Base-by-base conservation (phyloP, 2,329 filamentous ascomycete species). In the Aspergillus vadensis region DNA sequence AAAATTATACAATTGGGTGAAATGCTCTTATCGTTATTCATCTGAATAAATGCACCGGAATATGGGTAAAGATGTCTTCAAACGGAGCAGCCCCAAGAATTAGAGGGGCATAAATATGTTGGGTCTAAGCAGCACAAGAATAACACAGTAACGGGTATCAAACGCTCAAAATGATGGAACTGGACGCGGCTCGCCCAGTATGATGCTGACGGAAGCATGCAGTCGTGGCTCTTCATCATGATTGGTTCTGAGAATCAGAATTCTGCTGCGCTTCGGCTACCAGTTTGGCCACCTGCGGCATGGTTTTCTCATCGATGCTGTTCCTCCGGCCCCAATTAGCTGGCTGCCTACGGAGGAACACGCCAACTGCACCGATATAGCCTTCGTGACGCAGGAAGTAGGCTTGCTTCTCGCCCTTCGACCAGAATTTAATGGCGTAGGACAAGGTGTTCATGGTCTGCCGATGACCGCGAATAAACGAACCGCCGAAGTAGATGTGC, bases 391-490 rank as follows among this genome's bases (percentile, higher is more conserved):
- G 85, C 61, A 99, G 76, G 76, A 99, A 99, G 75, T 97, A 98
- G 0, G 95, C 95, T 77, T 97, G 92, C 77, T 97, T 97, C 72
- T 88, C 84, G 44, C 93, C 94, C 73, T 95, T 92, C 67, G 90
- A 92, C 95, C 95, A 99, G 79, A 98, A 99, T 69, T 92, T 92
- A 79, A 99, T 97, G 72, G 94, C 95, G 73, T 97, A 99, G 58
- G 90, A 93, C 9, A 99, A 82, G 0, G 95, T 98, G 77, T 98
- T 96, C 86, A 99, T 99, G 12, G 95, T 99, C 79, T 98, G 95
- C 15, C 91, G 88, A 76, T 99, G 95, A 43, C 95, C 95, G 44
- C 95, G 88, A 73, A 99, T 98, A 74, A 98, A 99, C 6, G 91
- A 95, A 23, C 95, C 95, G 21, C 95, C 95, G 77, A 99, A 99